phyloP scores from a whole-genome alignment of 208 protist species.

The Crithidia bombi region DNA sequence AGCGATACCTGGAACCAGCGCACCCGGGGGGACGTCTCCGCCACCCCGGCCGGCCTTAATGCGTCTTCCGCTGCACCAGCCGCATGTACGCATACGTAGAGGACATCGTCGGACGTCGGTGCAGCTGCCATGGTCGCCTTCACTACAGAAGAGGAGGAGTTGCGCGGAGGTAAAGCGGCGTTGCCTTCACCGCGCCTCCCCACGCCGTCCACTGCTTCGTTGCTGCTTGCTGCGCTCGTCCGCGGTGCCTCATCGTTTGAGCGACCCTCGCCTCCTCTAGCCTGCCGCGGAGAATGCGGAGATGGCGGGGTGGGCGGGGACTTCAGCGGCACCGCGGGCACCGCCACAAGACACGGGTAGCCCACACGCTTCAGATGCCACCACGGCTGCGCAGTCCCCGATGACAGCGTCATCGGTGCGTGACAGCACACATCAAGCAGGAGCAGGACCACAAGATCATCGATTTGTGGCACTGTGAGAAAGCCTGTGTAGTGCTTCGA shows the following conservation, averaged over 20 bases:
- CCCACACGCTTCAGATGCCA: neutral
- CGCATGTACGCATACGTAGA: neutral
- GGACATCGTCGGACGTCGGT: neutral
- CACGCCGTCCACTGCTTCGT: neutral
- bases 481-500: neutral
- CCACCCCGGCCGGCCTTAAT: neutral
- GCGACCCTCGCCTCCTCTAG: neutral
- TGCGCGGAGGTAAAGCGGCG: neutral
- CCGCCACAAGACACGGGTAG: constrained; percentile 22
- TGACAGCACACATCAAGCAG: constrained; percentile 12
- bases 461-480: constrained; percentile 15
- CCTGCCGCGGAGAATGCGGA: neutral
- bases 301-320: constrained; percentile 1
- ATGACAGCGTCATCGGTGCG: neutral
- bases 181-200: neutral
- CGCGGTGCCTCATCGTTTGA: neutral
- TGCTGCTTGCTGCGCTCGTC: neutral
- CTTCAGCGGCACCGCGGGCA: constrained; percentile 4
- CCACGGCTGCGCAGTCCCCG: constrained; percentile 8
- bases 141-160: neutral
- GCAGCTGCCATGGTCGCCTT: neutral
- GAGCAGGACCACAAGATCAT: neutral
- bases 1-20: neutral
- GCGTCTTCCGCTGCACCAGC: neutral
- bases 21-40: neutral